Conservation (phyloP, 2,329 filamentous ascomycete genomes). For the Colletotrichum eleusines region DNA sequence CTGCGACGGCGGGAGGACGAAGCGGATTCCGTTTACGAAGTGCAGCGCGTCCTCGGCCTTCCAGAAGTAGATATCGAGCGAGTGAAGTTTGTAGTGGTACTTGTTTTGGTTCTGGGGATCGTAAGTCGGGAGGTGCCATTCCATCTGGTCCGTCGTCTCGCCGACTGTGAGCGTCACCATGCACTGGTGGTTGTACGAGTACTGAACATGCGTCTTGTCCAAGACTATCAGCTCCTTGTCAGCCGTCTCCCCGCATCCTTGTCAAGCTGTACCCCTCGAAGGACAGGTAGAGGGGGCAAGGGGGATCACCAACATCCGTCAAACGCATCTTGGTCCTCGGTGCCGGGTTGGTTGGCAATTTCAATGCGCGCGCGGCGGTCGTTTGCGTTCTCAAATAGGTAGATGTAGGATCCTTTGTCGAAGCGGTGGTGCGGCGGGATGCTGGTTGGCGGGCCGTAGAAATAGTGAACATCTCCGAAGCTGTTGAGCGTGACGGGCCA, state of each 20-base stretch:
- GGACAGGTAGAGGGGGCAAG: too few relatives aligned
- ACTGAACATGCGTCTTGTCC: constrained; percentile 73
- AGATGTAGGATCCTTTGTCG: constrained; percentile 83
- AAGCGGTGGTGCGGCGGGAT: constrained; percentile 84
- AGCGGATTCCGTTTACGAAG: constrained; percentile 76
- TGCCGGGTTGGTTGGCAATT: constrained; percentile 80
- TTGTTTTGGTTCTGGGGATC: constrained; percentile 80
- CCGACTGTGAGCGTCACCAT: constrained; percentile 77
- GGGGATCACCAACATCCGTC: constrained; percentile 72
- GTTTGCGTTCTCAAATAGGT: constrained; percentile 80
- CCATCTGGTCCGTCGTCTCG: constrained; percentile 61
- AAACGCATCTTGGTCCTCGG: constrained; percentile 83
- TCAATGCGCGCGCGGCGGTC: constrained; percentile 78
- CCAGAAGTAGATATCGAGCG: constrained; percentile 85
- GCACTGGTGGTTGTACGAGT: constrained; percentile 80
- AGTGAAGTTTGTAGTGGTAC: constrained; percentile 83
- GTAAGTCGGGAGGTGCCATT: constrained; percentile 82
- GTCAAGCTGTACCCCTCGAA: not conserved
- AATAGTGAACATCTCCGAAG: constrained; percentile 84
- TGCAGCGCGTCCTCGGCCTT: constrained; percentile 77
- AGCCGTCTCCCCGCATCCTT: not conserved
- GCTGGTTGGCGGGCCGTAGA: constrained; percentile 75
- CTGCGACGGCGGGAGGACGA: constrained; percentile 71
- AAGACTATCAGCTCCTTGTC: constrained; percentile 64
- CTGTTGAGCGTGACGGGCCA: constrained; percentile 55